These are phyloP conservation scores for Osmanthus fragrans DNA, from an alignment of 257 asterid species.

Conservation along the genomic window DNA sequence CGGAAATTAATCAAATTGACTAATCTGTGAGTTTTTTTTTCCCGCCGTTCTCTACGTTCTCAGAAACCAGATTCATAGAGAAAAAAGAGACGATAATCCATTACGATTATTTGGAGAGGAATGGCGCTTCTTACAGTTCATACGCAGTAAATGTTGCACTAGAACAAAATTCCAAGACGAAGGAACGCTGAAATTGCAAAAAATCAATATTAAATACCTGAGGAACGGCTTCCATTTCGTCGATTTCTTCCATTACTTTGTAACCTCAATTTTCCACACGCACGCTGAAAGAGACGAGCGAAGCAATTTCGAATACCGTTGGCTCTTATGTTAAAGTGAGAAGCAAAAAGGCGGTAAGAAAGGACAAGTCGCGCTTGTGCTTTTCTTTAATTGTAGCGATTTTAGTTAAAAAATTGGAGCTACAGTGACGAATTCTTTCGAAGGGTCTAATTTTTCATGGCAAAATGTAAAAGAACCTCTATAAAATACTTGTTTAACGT, in stretches of 20 bases:
- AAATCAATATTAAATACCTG: conserved; percentile 32
- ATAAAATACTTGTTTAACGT: too few relatives aligned
- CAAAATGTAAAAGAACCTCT: not conserved
- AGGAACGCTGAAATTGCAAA: not conserved
- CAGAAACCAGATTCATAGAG: not conserved
- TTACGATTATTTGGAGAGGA: not conserved
- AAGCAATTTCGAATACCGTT: not conserved
- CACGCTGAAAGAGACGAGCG: not conserved
- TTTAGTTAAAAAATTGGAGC: not conserved
- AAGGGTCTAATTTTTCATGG: not conserved
- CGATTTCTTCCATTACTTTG: conserved; percentile 45
- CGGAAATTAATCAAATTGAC: not conserved
- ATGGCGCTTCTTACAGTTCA: not conserved
- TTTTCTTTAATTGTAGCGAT: not conserved
- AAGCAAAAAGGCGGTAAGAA: not conserved
- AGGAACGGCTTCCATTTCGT: conserved; percentile 49
- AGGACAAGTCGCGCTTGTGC: not conserved
- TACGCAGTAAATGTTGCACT: not conserved
- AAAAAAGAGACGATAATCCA: not conserved
- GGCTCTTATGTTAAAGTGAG: not conserved
- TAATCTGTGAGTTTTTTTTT: not conserved
- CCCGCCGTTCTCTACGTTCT: not conserved
- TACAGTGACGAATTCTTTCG: not conserved
- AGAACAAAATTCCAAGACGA: not conserved
- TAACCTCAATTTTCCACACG: not conserved